These are phyloP conservation scores for Breviolum minutum DNA, from an alignment of 73 alveolate species.

Conservation along the genomic window DNA sequence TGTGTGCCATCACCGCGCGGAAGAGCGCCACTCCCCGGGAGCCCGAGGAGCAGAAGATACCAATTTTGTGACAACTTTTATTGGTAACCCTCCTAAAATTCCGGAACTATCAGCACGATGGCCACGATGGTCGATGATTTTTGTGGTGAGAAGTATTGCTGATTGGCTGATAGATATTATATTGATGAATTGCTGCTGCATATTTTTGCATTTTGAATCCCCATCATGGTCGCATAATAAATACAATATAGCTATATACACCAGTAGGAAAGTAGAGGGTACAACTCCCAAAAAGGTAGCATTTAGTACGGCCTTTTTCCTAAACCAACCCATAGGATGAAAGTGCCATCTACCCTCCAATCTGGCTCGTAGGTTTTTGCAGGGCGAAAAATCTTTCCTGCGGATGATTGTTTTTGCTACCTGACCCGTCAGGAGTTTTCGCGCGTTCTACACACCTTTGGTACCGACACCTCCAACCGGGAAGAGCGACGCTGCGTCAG, in stretches of 20 bases:
- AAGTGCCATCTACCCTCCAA: neutral
- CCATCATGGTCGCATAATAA: too few relatives aligned
- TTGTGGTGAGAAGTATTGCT: too few relatives aligned
- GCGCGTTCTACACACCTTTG: constrained; percentile 70
- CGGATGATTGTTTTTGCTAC: neutral
- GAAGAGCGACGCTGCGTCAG: constrained; percentile 87
- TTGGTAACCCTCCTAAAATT: too few relatives aligned
- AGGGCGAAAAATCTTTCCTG: neutral
- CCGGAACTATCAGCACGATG: neutral
- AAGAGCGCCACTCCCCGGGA: constrained; percentile 59
- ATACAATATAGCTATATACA: too few relatives aligned
- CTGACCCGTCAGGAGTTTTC: constrained; percentile 11
- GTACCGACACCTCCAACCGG: constrained; percentile 94
- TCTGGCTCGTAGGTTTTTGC: neutral
- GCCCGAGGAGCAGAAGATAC: constrained; percentile 10
- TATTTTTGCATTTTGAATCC: too few relatives aligned
- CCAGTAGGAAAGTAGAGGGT: too few relatives aligned
- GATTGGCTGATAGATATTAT: too few relatives aligned
- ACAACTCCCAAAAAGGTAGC: too few relatives aligned
- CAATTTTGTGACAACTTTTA: neutral
- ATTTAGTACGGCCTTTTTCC: neutral
- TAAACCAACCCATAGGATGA: neutral
- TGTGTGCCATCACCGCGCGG: constrained; percentile 83
- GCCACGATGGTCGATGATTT: too few relatives aligned
- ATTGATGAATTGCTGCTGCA: too few relatives aligned